phyloP scores from a whole-genome alignment of 2,329 filamentous ascomycete species.

The Polychaeton citri region DNA sequence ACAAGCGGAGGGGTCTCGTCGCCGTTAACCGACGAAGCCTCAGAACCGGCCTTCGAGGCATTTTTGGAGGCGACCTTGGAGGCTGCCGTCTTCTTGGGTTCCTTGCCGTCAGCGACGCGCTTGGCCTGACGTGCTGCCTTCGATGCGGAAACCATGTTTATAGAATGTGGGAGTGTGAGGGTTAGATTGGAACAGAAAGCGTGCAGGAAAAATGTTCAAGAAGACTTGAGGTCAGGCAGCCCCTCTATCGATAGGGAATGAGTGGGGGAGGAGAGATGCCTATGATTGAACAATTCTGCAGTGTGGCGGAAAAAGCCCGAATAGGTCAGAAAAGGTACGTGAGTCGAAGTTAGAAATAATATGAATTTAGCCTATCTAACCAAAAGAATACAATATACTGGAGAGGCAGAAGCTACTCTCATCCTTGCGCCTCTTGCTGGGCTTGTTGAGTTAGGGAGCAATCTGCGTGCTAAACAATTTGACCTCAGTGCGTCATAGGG shows the following conservation, averaged over 20 bases:
- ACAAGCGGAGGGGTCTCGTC: constrained; percentile 50
- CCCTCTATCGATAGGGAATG: neutral
- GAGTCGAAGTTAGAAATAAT: no score
- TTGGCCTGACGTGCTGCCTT: constrained; percentile 57
- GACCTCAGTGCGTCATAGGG: neutral
- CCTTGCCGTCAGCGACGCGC: constrained; percentile 53
- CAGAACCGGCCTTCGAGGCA: constrained; percentile 48
- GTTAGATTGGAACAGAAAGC: neutral
- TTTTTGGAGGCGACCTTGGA: constrained; percentile 57
- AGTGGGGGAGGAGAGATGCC: no score
- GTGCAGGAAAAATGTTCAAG: neutral
- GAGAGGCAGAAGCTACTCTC: no score
- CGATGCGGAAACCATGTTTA: constrained; percentile 52
- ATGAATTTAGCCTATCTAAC: no score
- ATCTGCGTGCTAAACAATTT: neutral
- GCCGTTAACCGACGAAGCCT: constrained; percentile 54
- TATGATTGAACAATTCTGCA: no score
- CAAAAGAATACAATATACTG: no score
- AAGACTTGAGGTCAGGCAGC: neutral
- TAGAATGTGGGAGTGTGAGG: constrained; percentile 1
- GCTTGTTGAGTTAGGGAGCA: no score
- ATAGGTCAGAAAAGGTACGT: no score
- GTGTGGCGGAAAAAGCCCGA: no score
- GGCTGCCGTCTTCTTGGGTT: constrained; percentile 62
- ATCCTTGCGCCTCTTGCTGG: no score